Percentiles rank a stretch among this genome's conserved stretches.
Conservation (phyloP, 805 yeast species). For the Jamesozyma jinghongensis region DNA sequence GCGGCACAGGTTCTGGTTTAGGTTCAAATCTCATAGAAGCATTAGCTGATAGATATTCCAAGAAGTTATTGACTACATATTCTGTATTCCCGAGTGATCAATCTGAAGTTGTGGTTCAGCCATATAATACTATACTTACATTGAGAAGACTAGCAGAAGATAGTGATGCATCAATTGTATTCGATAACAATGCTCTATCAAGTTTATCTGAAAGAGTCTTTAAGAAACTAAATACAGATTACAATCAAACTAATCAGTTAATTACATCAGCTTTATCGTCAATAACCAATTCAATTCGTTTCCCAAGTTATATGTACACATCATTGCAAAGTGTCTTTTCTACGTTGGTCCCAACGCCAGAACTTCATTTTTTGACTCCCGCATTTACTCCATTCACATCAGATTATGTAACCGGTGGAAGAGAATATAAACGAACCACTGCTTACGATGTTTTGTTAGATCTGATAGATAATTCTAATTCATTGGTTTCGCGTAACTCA, state of each 20-base stretch:
- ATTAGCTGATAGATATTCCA: slow-evolving; percentile 70
- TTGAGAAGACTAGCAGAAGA: slow-evolving; percentile 71
- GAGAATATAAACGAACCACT: slow-evolving; percentile 51
- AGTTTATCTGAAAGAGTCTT: slow-evolving; percentile 58
- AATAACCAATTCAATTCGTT: slow-evolving; percentile 77
- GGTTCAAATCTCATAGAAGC: slow-evolving; percentile 77
- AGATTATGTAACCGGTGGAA: slow-evolving; percentile 52
- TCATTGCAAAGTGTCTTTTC: slow-evolving; percentile 75
- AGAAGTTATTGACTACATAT: slow-evolving; percentile 75
- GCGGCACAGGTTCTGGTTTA: slow-evolving; percentile 97
- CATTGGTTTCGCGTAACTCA: slow-evolving; percentile 49
- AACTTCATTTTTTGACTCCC: slow-evolving; percentile 64
- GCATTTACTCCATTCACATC: slow-evolving; percentile 71
- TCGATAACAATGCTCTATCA: slow-evolving; percentile 80
- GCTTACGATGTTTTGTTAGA: slow-evolving; percentile 83
- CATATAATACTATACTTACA: slow-evolving; percentile 82
- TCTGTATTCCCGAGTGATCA: slow-evolving; percentile 76
- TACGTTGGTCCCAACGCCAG: slow-evolving; percentile 77
- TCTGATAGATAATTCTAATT: slow-evolving; percentile 64
- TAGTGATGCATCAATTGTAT: slow-evolving; percentile 81
- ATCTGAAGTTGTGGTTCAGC: slow-evolving; percentile 97
- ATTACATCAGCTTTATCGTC: slow-evolving; percentile 80
- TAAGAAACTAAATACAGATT: slow-evolving; percentile 51
- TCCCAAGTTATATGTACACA: slow-evolving; percentile 86
- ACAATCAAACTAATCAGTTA: slow-evolving; percentile 72